Percentiles rank a stretch among this genome's conserved stretches.
Conservation (phyloP, 164 flowering plant genomes). For the Aristolochia contorta region DNA sequence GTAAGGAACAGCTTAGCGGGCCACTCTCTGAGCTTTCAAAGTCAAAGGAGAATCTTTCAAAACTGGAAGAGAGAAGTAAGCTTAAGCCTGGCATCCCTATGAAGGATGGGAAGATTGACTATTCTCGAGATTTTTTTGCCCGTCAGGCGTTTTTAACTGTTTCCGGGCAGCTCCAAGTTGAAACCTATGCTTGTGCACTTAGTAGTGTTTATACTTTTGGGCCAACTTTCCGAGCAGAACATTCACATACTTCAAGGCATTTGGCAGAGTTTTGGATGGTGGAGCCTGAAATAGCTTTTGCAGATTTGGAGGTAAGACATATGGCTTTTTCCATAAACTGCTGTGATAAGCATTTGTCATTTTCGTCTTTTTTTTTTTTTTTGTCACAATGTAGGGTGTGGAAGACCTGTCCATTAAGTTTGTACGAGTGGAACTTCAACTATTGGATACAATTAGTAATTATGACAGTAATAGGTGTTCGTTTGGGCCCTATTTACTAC, state of each 20-base stretch:
- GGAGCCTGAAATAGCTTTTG: constrained; percentile 95
- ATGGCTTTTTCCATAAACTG: not conserved
- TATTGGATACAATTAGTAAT: too few relatives aligned
- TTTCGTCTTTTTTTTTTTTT: too few relatives aligned
- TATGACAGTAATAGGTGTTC: too few relatives aligned
- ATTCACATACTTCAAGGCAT: constrained; percentile 97
- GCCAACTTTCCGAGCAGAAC: constrained; percentile 91
- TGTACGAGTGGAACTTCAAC: too few relatives aligned
- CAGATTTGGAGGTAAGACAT: constrained; percentile 62
- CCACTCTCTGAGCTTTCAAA: constrained; percentile 54
- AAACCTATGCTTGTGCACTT: constrained; percentile 78
- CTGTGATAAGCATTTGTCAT: too few relatives aligned
- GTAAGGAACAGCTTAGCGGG: constrained; percentile 46
- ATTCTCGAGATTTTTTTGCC: constrained; percentile 71
- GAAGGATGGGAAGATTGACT: constrained; percentile 87
- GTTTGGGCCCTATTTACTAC: too few relatives aligned
- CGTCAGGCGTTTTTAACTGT: constrained; percentile 93
- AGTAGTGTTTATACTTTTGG: constrained; percentile 93
- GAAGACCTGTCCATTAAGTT: too few relatives aligned
- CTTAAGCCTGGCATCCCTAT: constrained; percentile 70
- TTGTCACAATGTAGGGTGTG: too few relatives aligned
- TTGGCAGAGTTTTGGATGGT: constrained; percentile 99
- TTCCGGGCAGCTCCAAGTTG: constrained; percentile 90
- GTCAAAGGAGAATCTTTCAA: constrained; percentile 62
- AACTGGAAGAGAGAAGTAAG: constrained; percentile 63